Percentiles rank a stretch among this genome's conserved stretches.
phyloP scores from a whole-genome alignment of 805 yeast species.

The Lachancea fermentati region DNA sequence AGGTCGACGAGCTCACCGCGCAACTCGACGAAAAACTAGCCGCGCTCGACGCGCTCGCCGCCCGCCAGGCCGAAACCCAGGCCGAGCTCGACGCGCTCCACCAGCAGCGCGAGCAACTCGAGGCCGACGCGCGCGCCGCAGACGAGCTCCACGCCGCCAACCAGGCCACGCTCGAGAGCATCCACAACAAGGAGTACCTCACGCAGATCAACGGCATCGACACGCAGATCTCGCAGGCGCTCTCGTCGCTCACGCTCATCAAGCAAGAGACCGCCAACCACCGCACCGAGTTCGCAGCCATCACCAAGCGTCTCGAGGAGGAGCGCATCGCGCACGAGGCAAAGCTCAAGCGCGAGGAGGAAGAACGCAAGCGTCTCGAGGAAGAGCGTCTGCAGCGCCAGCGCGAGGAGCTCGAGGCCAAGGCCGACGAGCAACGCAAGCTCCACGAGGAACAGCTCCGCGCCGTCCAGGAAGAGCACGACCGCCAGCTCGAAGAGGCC shows the following conservation, averaged over 20 bases:
- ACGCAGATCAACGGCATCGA: constrained; percentile 24
- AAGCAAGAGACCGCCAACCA: constrained; percentile 30
- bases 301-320: constrained; percentile 26
- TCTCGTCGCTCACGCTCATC: constrained; percentile 20
- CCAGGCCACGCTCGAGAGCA: constrained; percentile 14
- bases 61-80: constrained; percentile 16
- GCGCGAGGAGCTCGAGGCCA: constrained; percentile 20
- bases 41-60: constrained; percentile 19
- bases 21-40: constrained; percentile 27
- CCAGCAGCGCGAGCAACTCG: constrained; percentile 13
- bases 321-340: constrained; percentile 25
- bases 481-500: constrained; percentile 13
- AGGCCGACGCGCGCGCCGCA: constrained; percentile 17
- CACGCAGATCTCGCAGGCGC: constrained; percentile 16
- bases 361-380: constrained; percentile 22
- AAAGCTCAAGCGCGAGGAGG: constrained; percentile 22
- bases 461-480: constrained; percentile 17
- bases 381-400: constrained; percentile 22
- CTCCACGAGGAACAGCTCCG: constrained; percentile 22
- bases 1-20: constrained; percentile 20
- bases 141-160: constrained; percentile 15
- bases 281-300: constrained; percentile 19
- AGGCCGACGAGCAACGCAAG: constrained; percentile 14
- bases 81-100: constrained; percentile 19
- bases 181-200: constrained; percentile 22